phyloP scores from a whole-genome alignment of 805 yeast genomes.

The Kurtzmaniella cleridarum region DNA sequence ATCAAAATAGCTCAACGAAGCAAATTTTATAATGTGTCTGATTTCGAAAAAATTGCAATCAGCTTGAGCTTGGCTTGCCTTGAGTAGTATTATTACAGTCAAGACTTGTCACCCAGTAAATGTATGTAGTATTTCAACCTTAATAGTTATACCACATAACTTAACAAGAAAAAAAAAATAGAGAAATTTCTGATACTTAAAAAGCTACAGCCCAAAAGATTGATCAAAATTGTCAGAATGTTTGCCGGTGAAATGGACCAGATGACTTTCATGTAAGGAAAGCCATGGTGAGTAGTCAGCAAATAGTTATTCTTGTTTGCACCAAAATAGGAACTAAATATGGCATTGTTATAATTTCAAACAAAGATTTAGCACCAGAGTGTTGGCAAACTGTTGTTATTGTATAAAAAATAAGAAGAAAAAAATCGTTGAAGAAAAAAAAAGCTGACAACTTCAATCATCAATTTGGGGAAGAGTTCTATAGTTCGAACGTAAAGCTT shows the following conservation, averaged over 20 bases:
- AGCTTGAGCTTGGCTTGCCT: too few species aligned
- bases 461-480: conserved; percentile 9
- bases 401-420: conserved; percentile 1
- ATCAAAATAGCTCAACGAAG: too few species aligned
- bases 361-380: conserved; percentile 71
- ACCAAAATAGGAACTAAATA: conserved; percentile 84
- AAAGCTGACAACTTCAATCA: conserved; percentile 6
- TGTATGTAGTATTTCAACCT: too few species aligned
- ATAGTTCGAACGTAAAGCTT: conserved; percentile 10
- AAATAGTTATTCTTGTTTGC: conserved; percentile 68
- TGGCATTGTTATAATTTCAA: conserved; percentile 20
- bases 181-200: too few species aligned
- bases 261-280: conserved; percentile 5
- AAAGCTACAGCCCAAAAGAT: too few species aligned
- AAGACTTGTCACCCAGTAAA: too few species aligned
- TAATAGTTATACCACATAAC: too few species aligned
- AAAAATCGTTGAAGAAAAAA: conserved; percentile 1
- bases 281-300: conserved; percentile 70
- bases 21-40: too few species aligned
- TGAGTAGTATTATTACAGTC: too few species aligned
- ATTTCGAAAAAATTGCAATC: too few species aligned
- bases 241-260: conserved; percentile 69
- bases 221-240: conserved; percentile 18
- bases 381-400: conserved; percentile 37
- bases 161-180: too few species aligned